These are phyloP conservation scores for Rhodotorula sp. DNA, from an alignment of 1,284 basidiomycete genomes.

Conservation along the genomic window DNA sequence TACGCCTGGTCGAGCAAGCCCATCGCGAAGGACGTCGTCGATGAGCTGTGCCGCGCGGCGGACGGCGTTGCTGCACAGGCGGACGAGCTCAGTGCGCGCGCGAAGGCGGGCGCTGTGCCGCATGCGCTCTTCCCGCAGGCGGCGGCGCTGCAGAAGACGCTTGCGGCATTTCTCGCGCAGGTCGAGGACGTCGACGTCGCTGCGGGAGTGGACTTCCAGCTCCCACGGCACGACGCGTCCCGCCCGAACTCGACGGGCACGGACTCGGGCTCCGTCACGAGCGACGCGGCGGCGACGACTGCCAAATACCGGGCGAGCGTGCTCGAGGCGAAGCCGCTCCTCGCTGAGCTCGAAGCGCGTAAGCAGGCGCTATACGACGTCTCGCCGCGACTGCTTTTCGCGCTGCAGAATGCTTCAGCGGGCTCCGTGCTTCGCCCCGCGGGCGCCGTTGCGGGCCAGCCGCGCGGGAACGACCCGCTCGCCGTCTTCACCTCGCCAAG, in stretches of 20 bases:
- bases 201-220: slow-evolving; percentile 71
- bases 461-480: slow-evolving; percentile 32
- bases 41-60: background rate
- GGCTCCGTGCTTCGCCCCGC: background rate
- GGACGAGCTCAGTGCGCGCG: slow-evolving; percentile 5
- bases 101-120: background rate
- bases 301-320: slow-evolving; percentile 51
- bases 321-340: slow-evolving; percentile 64
- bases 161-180: slow-evolving; percentile 58
- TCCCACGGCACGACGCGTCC: slow-evolving; percentile 11
- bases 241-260: slow-evolving; percentile 10
- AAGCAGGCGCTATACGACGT: slow-evolving; percentile 73
- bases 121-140: slow-evolving; percentile 8
- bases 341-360: slow-evolving; percentile 66
- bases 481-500: background rate
- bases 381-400: slow-evolving; percentile 60
- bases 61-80: slow-evolving; percentile 1
- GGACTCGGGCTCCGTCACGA: background rate
- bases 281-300: slow-evolving; percentile 3
- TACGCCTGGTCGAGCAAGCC: slow-evolving; percentile 31
- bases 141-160: slow-evolving; percentile 19
- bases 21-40: slow-evolving; percentile 21
- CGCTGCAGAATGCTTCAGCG: slow-evolving; percentile 42
- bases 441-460: slow-evolving; percentile 13
- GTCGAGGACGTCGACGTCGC: slow-evolving; percentile 72